phyloP scores from a whole-genome alignment of 257 asterid species.

The Gentiana macrophylla region DNA sequence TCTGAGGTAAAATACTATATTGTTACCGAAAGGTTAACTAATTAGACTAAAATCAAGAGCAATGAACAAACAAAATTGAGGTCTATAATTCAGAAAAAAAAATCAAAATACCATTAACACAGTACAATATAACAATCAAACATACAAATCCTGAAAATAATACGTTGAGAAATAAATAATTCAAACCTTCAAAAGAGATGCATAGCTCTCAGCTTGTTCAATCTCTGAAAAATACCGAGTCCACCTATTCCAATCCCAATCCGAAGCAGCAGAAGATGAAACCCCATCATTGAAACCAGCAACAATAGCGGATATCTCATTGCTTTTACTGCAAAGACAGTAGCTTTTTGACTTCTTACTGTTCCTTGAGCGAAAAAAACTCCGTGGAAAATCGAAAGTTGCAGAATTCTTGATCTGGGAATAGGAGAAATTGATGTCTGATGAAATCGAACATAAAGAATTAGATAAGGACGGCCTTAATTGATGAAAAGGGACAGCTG shows the following conservation, averaged over 20 bases:
- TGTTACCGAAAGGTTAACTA: too few species aligned
- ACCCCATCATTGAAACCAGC: slow-evolving; percentile 14
- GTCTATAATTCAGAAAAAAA: too few species aligned
- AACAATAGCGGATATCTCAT: slow-evolving; percentile 11
- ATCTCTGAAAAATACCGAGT: slow-evolving; percentile 74
- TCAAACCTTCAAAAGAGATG: slow-evolving; percentile 70
- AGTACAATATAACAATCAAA: neutral
- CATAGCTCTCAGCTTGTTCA: slow-evolving; percentile 77
- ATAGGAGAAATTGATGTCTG: slow-evolving; percentile 12
- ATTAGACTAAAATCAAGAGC: too few species aligned
- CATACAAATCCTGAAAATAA: neutral
- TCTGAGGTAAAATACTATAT: too few species aligned
- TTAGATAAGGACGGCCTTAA: slow-evolving; percentile 30
- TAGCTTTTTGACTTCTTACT: slow-evolving; percentile 28
- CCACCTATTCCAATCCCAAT: slow-evolving; percentile 96
- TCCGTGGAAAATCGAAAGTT: slow-evolving; percentile 21
- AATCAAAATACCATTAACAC: neutral
- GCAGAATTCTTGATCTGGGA: slow-evolving; percentile 13
- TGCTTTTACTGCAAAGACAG: slow-evolving; percentile 37
- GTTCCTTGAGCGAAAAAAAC: slow-evolving; percentile 16
- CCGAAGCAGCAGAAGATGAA: slow-evolving; percentile 27
- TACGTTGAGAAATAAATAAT: neutral
- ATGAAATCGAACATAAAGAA: slow-evolving; percentile 14
- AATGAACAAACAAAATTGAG: too few species aligned
- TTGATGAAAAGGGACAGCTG: slow-evolving; percentile 34